phyloP scores from a whole-genome alignment of 805 yeast genomes.

The fission yeast (Schizosaccharomyces pombe) region ASM294v3 CU329670.1:4830001-4830500 shows the following conservation, averaged over 20 bases:
- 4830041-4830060: not conserved
- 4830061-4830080: not conserved
- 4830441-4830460: not conserved
- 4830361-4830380: not conserved
- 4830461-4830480: not conserved
- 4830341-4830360: not conserved
- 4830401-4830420: not conserved
- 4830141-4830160: not conserved
- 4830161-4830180: not conserved
- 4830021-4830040: not conserved
- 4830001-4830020: not conserved
- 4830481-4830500: not conserved
- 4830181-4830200: not conserved
- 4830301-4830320: constrained; percentile 1
- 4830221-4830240: not conserved
- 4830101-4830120: not conserved
- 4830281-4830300: not conserved
- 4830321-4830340: not conserved
- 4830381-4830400: not conserved
- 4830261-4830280: constrained; percentile 1
- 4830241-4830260: not conserved
- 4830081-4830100: not conserved
- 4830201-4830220: not conserved
- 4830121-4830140: not conserved
- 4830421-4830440: not conserved